Evolutionary conservation across 2,329 filamentous ascomycete species (phyloP).

Genomic region (Neocucurbitaria cava): DNA sequence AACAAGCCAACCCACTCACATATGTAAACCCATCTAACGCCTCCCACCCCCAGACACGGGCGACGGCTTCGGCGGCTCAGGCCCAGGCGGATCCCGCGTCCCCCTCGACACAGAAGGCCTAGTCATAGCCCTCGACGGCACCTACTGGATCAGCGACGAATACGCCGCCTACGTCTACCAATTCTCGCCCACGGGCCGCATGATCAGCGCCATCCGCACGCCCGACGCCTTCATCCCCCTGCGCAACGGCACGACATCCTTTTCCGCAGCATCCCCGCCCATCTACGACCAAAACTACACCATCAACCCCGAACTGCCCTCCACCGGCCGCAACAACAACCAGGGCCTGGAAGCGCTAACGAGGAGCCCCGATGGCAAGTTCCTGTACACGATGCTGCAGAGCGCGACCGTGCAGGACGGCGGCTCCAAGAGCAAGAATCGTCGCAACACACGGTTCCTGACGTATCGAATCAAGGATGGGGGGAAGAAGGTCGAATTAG

Average conservation of each 20-base stretch:
- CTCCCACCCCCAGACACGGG: slow-evolving; percentile 60
- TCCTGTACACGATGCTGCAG: slow-evolving; percentile 70
- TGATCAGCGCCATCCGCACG: slow-evolving; percentile 69
- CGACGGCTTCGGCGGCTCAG: slow-evolving; percentile 70
- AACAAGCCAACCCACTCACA: no score
- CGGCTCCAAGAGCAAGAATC: slow-evolving; percentile 60
- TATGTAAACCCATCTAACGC: no score
- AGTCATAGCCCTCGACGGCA: slow-evolving; percentile 64
- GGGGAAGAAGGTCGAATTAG: slow-evolving; percentile 56
- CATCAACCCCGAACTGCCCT: slow-evolving; percentile 63
- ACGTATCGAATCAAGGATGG: slow-evolving; percentile 67
- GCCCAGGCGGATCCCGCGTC: slow-evolving; percentile 66
- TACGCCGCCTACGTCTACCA: slow-evolving; percentile 73
- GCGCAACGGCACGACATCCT: slow-evolving; percentile 66
- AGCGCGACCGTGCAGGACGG: slow-evolving; percentile 63
- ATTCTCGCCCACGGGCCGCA: slow-evolving; percentile 64
- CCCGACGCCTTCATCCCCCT: slow-evolving; percentile 69
- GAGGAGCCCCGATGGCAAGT: slow-evolving; percentile 67
- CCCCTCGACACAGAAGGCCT: slow-evolving; percentile 72
- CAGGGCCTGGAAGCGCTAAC: slow-evolving; percentile 77
- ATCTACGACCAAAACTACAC: slow-evolving; percentile 61
- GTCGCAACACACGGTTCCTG: slow-evolving; percentile 67
- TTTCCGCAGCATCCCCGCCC: slow-evolving; percentile 69
- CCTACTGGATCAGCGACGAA: slow-evolving; percentile 71
- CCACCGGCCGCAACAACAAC: slow-evolving; percentile 72